These are phyloP conservation scores for Diaporthe batatas DNA, from an alignment of 2,329 filamentous ascomycete genomes.

Conservation along the genomic window DNA sequence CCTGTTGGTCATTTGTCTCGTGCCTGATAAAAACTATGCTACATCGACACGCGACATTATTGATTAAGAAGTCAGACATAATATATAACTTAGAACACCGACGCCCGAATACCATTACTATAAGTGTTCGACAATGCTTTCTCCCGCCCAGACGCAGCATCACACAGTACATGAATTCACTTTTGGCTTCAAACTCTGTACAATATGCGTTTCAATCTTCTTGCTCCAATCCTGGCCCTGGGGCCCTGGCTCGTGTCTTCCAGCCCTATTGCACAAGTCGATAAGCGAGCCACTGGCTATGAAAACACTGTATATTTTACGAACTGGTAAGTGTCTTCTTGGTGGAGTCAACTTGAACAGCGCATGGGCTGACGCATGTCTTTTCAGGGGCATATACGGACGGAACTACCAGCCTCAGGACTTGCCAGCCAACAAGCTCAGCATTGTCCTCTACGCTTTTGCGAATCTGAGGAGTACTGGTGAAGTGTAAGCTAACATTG, in stretches of 20 bases:
- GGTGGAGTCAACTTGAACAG: neutral
- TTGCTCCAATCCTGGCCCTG: constrained; percentile 3
- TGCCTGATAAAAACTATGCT: constrained; percentile 20
- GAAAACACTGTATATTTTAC: constrained; percentile 63
- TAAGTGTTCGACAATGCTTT: neutral
- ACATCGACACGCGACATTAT: constrained; percentile 14
- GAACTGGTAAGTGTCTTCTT: constrained; percentile 59
- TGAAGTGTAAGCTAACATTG: constrained; percentile 70
- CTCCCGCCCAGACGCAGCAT: neutral
- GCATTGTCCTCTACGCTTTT: constrained; percentile 85
- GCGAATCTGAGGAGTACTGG: constrained; percentile 80
- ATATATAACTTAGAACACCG: neutral
- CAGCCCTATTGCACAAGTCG: constrained; percentile 13
- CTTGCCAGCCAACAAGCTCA: constrained; percentile 77
- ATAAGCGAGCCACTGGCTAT: constrained; percentile 47
- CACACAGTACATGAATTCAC: neutral
- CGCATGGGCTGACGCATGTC: neutral
- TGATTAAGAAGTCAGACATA: constrained; percentile 26
- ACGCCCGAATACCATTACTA: neutral
- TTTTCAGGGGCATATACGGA: constrained; percentile 76
- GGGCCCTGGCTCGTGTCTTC: constrained; percentile 18
- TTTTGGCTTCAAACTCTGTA: neutral
- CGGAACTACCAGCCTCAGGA: constrained; percentile 79
- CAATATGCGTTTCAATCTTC: constrained; percentile 23
- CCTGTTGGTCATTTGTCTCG: constrained; percentile 10